These are phyloP conservation scores for Hondaea fermentalgiana DNA, from an alignment of 108 stramenopile genomes.

Conservation along the genomic window DNA sequence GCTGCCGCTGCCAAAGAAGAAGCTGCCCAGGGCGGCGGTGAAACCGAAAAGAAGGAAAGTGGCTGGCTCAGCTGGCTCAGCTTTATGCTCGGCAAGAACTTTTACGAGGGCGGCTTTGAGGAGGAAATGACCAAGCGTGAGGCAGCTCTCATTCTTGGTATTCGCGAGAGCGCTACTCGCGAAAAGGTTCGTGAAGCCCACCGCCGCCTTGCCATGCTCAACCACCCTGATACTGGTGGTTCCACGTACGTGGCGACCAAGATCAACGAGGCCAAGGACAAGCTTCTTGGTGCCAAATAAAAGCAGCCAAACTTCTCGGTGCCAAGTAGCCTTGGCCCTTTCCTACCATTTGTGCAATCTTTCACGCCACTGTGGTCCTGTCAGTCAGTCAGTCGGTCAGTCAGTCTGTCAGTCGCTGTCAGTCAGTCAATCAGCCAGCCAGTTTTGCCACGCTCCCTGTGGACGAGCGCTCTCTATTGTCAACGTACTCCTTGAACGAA, in stretches of 20 bases:
- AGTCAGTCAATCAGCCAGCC: no score
- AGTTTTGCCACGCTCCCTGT: no score
- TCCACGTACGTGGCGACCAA: constrained; percentile 88
- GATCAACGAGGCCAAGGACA: constrained; percentile 96
- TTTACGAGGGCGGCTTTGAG: constrained; percentile 97
- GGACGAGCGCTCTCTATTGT: no score
- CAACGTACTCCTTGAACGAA: no score
- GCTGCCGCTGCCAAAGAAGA: background rate
- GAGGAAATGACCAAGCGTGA: constrained; percentile 91
- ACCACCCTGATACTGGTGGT: constrained; percentile 98
- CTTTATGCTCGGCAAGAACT: constrained; percentile 41
- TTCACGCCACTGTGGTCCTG: no score
- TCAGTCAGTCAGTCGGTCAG: no score
- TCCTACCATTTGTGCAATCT: no score
- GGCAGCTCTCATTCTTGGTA: constrained; percentile 93
- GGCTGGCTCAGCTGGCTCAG: background rate
- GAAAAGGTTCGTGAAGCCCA: constrained; percentile 92
- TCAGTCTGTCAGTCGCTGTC: no score
- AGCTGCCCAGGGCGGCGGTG: background rate
- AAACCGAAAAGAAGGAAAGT: background rate
- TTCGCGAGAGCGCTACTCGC: constrained; percentile 73
- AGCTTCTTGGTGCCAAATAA: constrained; percentile 54
- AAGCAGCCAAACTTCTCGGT: no score
- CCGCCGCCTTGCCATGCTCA: constrained; percentile 81
- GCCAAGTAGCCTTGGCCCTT: no score